Conservation (phyloP, 805 yeast genomes). For the Starmerella asiatica region DNA sequence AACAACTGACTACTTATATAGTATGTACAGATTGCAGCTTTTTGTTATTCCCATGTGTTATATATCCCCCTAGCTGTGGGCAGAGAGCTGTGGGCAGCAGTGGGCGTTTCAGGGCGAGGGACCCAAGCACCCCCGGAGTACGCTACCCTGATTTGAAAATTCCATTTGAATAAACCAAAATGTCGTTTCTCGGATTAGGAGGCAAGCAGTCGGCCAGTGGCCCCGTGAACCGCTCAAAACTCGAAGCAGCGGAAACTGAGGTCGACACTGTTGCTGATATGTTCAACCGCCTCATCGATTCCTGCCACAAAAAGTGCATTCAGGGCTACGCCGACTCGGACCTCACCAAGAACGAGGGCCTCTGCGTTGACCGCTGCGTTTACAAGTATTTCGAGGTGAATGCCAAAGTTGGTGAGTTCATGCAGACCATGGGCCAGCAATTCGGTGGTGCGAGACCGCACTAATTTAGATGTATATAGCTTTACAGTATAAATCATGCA, state of each 20-base stretch:
- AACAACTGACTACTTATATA: too few species aligned
- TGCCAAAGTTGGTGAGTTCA: conserved; percentile 75
- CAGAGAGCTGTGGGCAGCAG: too few species aligned
- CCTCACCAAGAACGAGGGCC: conserved; percentile 62
- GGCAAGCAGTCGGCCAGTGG: conserved; percentile 29
- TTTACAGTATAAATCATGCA: not conserved
- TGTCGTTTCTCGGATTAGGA: conserved; percentile 39
- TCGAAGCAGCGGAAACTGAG: conserved; percentile 85
- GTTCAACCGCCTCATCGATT: conserved; percentile 83
- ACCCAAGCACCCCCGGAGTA: too few species aligned
- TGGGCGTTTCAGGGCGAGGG: too few species aligned
- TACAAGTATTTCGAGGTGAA: conserved; percentile 88
- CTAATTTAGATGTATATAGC: not conserved
- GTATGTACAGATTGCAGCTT: too few species aligned
- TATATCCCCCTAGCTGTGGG: too few species aligned
- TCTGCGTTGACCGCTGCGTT: conserved; percentile 91
- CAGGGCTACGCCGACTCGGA: conserved; percentile 53
- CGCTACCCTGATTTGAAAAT: too few species aligned
- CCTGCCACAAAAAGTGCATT: conserved; percentile 82
- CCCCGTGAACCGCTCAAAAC: conserved; percentile 21
- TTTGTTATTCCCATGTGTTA: too few species aligned
- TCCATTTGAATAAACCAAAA: too few species aligned
- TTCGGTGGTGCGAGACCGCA: conserved; percentile 1
- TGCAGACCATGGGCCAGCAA: conserved; percentile 25
- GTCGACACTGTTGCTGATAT: conserved; percentile 94